These are phyloP conservation scores for Notholithocarpus densiflorus DNA, from an alignment of 306 rosid genomes.

Conservation along the genomic window DNA sequence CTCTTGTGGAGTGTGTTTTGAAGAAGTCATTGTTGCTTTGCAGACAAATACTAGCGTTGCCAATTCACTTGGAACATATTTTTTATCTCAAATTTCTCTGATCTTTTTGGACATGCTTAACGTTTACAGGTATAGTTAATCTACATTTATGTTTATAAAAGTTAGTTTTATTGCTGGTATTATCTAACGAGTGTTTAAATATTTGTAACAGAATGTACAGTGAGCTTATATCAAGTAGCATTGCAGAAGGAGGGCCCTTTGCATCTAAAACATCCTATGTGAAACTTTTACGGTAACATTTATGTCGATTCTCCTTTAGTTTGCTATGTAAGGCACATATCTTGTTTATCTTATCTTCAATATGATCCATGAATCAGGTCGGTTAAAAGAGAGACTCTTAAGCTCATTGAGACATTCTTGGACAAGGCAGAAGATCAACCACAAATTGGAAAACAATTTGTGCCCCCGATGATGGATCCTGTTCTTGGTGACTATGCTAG, in stretches of 20 bases:
- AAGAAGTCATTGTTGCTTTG: slow-evolving; percentile 19
- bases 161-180: background rate
- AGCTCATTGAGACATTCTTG: slow-evolving; percentile 92
- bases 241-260: slow-evolving; percentile 85
- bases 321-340: background rate
- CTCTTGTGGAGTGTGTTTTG: background rate
- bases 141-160: background rate
- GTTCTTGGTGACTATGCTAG: slow-evolving; percentile 94
- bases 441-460: slow-evolving; percentile 95
- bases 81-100: slow-evolving; percentile 78
- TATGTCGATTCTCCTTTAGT: slow-evolving; percentile 1
- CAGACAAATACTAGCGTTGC: slow-evolving; percentile 99
- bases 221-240: slow-evolving; percentile 91
- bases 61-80: slow-evolving; percentile 84
- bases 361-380: slow-evolving; percentile 54
- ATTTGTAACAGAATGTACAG: slow-evolving; percentile 86
- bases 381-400: slow-evolving; percentile 94
- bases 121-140: slow-evolving; percentile 74
- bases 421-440: slow-evolving; percentile 99
- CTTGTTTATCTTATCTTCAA: background rate
- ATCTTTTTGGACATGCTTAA: slow-evolving; percentile 98
- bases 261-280: slow-evolving; percentile 90
- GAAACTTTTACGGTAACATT: slow-evolving; percentile 74
- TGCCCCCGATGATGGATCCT: slow-evolving; percentile 99
- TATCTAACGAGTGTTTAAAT: slow-evolving; percentile 4